phyloP scores from a whole-genome alignment of 208 protist species.

The Leishmania tropica region DNA sequence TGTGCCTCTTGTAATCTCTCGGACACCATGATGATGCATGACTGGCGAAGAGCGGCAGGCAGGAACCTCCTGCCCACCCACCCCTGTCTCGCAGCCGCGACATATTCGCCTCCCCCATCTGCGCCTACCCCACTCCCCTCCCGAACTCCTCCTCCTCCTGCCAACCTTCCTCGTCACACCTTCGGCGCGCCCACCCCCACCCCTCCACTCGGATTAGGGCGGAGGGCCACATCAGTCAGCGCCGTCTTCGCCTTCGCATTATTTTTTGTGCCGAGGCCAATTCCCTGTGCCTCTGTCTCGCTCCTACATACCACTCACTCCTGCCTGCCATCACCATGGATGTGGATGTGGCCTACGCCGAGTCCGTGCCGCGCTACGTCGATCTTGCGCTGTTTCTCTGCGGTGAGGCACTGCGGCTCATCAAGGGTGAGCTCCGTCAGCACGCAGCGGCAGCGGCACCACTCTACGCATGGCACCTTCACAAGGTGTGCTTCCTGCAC shows the following conservation, averaged over 20 bases:
- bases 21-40: not conserved
- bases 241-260: not conserved
- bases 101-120: not conserved
- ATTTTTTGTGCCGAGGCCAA: not conserved
- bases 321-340: constrained; percentile 14
- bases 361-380: constrained; percentile 41
- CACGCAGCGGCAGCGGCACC: constrained; percentile 14
- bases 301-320: not conserved
- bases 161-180: not conserved
- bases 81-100: not conserved
- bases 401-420: constrained; percentile 31
- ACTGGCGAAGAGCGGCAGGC: not conserved
- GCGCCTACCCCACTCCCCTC: not conserved
- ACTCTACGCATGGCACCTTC: constrained; percentile 56
- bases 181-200: not conserved
- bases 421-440: constrained; percentile 20
- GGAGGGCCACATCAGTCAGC: not conserved
- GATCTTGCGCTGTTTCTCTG: constrained; percentile 72
- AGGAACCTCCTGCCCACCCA: not conserved
- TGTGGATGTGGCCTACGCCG: constrained; percentile 18
- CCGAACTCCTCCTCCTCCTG: not conserved
- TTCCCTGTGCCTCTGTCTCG: not conserved
- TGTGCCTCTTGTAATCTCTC: not conserved
- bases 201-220: not conserved
- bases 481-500: constrained; percentile 49